Evolutionary conservation across 2,329 filamentous ascomycete genomes (phyloP), one percentile per base, ranked within the genome.

Genomic region (Fusarium gaditjirri): DNA sequence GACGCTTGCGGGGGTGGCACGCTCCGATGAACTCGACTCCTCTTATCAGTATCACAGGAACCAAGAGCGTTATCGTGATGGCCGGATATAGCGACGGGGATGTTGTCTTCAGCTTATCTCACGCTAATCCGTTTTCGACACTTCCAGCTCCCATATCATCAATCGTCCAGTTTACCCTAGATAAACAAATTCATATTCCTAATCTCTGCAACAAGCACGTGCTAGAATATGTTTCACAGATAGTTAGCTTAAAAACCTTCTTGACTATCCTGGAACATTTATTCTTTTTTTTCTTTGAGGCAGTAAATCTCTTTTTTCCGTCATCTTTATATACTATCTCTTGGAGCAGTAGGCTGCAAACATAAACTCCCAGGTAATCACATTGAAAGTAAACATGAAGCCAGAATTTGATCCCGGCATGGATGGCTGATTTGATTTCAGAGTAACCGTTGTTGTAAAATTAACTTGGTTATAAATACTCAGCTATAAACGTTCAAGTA

Each of bases 61-160:
- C 13, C 23, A 25, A 5, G 27, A 27, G 23, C 49, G 33, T 52
- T 29, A 39, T 53, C 41, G 27, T 19, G 27, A 7, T 1, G 23
- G 1, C 13, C 50, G 36, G 50, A 1, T 11, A 54, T 41, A 54
- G 50, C 8, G 2, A 6, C 36, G 36, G 36, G 8, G 14, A 54
- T 41, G 13, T 2, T 6, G 0, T 3, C 8, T 4, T 4, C 0
- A 0, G 2, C 13, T 4, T 4, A 21, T 52, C 23, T 21, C 6
- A 0, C 23, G 23, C 49, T 38, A 36, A 27, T n/a, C 33, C 19
- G 2, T 9, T 16, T 52, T 23, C 11, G 17, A 21, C 6, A 2
- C 9, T 23, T 12, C 5, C 1, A 8, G 16, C 2, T 5, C n/a
- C 27, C 0, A 23, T 2, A 9, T 33, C 16, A 6, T 49, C 21